Evolutionary conservation across 495 filamentous ascomycete species (phyloP).

Genomic region (Aspergillus saccharolyticus): DNA sequence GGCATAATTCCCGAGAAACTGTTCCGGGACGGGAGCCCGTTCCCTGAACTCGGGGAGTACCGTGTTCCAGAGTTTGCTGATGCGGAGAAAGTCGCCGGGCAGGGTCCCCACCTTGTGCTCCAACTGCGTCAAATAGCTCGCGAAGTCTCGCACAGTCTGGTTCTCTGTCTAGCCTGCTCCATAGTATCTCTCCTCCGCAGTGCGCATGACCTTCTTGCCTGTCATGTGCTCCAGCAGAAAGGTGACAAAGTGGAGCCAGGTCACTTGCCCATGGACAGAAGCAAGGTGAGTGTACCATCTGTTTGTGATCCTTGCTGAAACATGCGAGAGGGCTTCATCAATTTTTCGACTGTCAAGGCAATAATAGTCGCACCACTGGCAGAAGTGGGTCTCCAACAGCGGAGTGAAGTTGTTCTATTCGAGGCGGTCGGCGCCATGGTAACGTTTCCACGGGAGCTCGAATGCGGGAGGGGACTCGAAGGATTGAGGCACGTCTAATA

Average conservation of each 20-base stretch:
- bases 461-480: not conserved
- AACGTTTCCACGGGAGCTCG: not conserved
- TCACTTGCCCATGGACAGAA: not conserved
- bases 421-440: not conserved
- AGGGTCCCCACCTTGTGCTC: not conserved
- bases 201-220: too few species aligned
- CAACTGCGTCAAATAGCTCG: not conserved
- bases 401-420: conserved; percentile 3
- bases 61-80: conserved; percentile 5
- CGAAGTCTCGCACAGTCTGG: not conserved
- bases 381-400: not conserved
- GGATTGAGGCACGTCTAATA: not conserved
- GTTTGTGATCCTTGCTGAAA: not conserved
- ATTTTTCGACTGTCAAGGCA: conserved; percentile 2
- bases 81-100: conserved; percentile 6
- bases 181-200: not conserved
- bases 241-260: not conserved
- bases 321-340: not conserved
- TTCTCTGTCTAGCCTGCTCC: not conserved
- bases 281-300: conserved; percentile 1
- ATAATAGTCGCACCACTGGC: not conserved
- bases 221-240: not conserved
- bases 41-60: conserved; percentile 8
- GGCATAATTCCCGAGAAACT: not conserved
- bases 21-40: not conserved